Percentiles rank a stretch among this genome's conserved stretches.
These are phyloP conservation scores for Metschnikowia drakensbergensis DNA, from an alignment of 805 yeast species.

Conservation along the genomic window DNA sequence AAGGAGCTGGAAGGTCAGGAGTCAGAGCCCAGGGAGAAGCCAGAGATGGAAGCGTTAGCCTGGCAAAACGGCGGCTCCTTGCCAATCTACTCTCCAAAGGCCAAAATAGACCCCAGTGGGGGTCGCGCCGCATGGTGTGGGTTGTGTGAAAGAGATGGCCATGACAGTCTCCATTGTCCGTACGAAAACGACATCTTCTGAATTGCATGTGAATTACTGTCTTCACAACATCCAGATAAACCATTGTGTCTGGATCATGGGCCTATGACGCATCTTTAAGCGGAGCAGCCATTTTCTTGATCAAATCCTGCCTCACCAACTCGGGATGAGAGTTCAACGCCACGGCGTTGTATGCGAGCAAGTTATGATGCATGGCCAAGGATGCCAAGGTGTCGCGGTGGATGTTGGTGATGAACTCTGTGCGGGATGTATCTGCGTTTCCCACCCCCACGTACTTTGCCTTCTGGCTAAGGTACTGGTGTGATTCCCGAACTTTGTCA, in stretches of 20 bases:
- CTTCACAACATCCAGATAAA: no score
- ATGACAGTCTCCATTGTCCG: conserved; percentile 83
- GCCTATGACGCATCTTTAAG: neutral
- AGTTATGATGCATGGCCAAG: conserved; percentile 53
- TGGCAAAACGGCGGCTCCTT: conserved; percentile 16
- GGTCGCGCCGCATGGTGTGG: conserved; percentile 89
- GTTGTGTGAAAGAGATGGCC: conserved; percentile 87
- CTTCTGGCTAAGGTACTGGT: conserved; percentile 52
- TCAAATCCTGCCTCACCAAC: conserved; percentile 27
- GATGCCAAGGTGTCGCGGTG: conserved; percentile 65
- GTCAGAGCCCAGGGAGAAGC: no score
- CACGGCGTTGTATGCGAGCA: conserved; percentile 52
- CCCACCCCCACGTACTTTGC: conserved; percentile 74
- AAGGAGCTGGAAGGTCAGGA: neutral
- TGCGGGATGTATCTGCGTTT: conserved; percentile 60
- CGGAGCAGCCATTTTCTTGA: conserved; percentile 34
- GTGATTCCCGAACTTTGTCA: conserved; percentile 60
- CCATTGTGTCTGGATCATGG: no score
- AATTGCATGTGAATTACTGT: neutral
- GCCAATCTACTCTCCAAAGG: conserved; percentile 49
- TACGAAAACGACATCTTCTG: conserved; percentile 61
- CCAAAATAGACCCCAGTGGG: conserved; percentile 57
- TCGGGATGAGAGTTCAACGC: conserved; percentile 43
- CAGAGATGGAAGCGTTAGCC: neutral
- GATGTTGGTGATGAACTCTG: conserved; percentile 66